phyloP scores from a whole-genome alignment of 2,329 filamentous ascomycete species.

The Diaporthe aspalathi region DNA sequence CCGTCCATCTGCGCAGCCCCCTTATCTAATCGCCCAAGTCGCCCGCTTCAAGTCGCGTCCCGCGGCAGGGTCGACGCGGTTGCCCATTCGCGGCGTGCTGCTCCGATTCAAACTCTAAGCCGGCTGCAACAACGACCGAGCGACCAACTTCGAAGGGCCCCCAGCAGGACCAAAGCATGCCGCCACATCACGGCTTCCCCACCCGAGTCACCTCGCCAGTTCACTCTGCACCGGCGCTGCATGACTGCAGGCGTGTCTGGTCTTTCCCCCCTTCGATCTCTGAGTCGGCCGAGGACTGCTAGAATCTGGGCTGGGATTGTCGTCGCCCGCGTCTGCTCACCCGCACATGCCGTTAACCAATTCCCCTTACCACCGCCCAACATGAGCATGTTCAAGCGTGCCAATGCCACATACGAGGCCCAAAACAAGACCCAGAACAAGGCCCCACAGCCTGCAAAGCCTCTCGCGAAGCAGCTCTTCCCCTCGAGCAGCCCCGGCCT shows the following conservation, averaged over 20 bases:
- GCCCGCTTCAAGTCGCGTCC: constrained; percentile 16
- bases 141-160: constrained; percentile 28
- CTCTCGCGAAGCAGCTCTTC: constrained; percentile 64
- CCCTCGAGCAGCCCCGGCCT: constrained; percentile 70
- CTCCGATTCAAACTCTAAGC: constrained; percentile 8
- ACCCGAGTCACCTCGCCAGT: constrained; percentile 23
- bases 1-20: neutral
- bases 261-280: constrained; percentile 40
- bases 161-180: constrained; percentile 23
- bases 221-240: constrained; percentile 37
- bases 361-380: neutral
- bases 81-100: constrained; percentile 1
- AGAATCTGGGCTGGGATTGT: constrained; percentile 17
- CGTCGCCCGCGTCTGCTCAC: constrained; percentile 9
- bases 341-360: constrained; percentile 11
- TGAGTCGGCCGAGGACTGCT: constrained; percentile 36
- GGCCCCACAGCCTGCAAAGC: constrained; percentile 41
- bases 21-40: constrained; percentile 34
- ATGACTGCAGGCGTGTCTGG: constrained; percentile 43
- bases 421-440: constrained; percentile 50
- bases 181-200: constrained; percentile 24
- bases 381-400: constrained; percentile 39
- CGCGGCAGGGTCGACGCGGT: constrained; percentile 10
- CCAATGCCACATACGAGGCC: constrained; percentile 50
- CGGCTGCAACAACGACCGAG: constrained; percentile 13